Base-by-base conservation (phyloP, 2,329 filamentous ascomycete genomes). In the Monosporascus sp. region DNA sequence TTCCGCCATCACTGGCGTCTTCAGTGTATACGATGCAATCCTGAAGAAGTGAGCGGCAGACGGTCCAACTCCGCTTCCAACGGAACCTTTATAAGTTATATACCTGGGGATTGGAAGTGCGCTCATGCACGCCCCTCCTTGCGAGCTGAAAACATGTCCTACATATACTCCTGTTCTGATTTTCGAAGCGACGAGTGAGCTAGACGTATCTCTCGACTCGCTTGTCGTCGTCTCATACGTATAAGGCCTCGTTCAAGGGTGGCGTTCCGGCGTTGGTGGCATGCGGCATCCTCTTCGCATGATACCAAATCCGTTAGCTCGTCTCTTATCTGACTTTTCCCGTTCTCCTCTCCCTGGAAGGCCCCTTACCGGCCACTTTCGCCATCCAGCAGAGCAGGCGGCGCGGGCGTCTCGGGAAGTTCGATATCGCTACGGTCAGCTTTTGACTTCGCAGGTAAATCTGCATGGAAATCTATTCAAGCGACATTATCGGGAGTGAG, bases 1-100 rank as follows among this genome's bases (percentile, higher is more conserved):
- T 48, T 78, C 85, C 7, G 81, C 80, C 52, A 83, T 93, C 59
- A 87, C 86, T 5, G 80, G 81, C 22, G 65, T 92, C 27, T 77
- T 85, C 48, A 87, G 86, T 59, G 72, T 94, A 58, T 94, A 92
- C 70, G 89, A 93, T 59, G 89, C 88, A 40, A 84, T 89, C 24
- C 72, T 92, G 66, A 86, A 81, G 73, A 89, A 85, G 69, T 87
- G 78, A 55, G 48, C 7, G 24, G 22, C 14, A n/a, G 3, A 27
- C 2, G 11, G 24, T 24, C 8, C 24, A 7, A 17, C 43, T 27
- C 14, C 16, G 14, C 9, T 35, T 35, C 11, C 31, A 35, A 35
- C 31, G 11, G 31, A 5, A 14, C 31, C 9, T 35, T 35, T 35
- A 35, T 35, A 35, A 35, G 31, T 35, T 35, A 35, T 35, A 27